A percentile compares a stretch with the other conserved stretches of the same genome.
phyloP scores from a whole-genome alignment of 2,329 filamentous ascomycete genomes.

The Furcasterigmium sp. region DNA sequence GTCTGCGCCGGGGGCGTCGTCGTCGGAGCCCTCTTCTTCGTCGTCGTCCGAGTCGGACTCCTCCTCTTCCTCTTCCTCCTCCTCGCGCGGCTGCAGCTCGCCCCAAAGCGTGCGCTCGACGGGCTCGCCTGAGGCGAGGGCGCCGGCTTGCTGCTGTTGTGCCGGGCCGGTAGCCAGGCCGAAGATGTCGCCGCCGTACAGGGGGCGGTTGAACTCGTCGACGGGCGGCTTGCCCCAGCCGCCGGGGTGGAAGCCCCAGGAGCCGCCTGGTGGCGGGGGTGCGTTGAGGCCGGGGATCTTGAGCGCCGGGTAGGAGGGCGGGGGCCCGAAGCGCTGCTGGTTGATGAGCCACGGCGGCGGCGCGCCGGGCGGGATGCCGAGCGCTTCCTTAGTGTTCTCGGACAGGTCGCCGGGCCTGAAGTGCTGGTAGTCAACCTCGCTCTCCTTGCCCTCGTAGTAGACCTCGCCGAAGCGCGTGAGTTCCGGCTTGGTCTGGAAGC shows the following conservation, averaged over 20 bases:
- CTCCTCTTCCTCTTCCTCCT: conserved; percentile 69
- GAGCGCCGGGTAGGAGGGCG: conserved; percentile 90
- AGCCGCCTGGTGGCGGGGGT: conserved; percentile 79
- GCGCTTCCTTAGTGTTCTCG: conserved; percentile 83
- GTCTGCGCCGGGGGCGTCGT: conserved; percentile 57
- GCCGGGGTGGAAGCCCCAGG: conserved; percentile 93
- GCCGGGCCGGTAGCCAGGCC: conserved; percentile 55
- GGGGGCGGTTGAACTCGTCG: conserved; percentile 84
- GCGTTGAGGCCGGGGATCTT: conserved; percentile 94
- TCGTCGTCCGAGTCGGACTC: conserved; percentile 70
- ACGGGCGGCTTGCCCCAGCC: conserved; percentile 95
- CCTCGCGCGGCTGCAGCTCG: conserved; percentile 75
- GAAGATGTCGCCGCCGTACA: conserved; percentile 94
- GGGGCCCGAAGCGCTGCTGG: conserved; percentile 88
- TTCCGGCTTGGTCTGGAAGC: conserved; percentile 93
- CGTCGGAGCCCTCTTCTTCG: conserved; percentile 46
- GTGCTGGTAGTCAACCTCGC: conserved; percentile 89
- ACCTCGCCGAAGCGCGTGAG: conserved; percentile 94
- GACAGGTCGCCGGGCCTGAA: conserved; percentile 85
- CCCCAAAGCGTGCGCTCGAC: conserved; percentile 90
- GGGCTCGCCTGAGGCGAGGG: conserved; percentile 57
- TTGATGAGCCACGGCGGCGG: conserved; percentile 97
- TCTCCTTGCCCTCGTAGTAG: conserved; percentile 99
- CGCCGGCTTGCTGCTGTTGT: conserved; percentile 18
- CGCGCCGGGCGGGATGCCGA: conserved; percentile 88